These are phyloP conservation scores for Penicillium sp. DNA, from an alignment of 2,329 filamentous ascomycete genomes.

Conservation along the genomic window DNA sequence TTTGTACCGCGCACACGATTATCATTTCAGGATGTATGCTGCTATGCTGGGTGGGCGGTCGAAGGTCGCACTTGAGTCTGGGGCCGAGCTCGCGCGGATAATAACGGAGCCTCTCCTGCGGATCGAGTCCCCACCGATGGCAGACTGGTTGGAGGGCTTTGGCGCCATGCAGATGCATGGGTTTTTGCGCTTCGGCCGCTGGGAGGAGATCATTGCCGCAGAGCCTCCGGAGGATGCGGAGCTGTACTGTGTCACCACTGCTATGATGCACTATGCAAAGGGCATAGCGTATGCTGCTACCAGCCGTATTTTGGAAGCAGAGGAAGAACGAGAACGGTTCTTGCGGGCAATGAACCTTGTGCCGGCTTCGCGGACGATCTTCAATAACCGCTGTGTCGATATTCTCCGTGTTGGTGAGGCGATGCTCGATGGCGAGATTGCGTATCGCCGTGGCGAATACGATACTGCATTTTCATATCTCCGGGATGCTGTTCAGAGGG, in stretches of 20 bases:
- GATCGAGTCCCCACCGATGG: slow-evolving; percentile 55
- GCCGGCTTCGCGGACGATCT: slow-evolving; percentile 54
- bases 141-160: slow-evolving; percentile 69
- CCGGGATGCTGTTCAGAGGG: slow-evolving; percentile 49
- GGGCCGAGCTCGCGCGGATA: slow-evolving; percentile 50
- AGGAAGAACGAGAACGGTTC: slow-evolving; percentile 47
- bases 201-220: slow-evolving; percentile 59
- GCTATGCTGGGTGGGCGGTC: slow-evolving; percentile 67
- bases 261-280: slow-evolving; percentile 60
- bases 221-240: slow-evolving; percentile 48
- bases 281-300: slow-evolving; percentile 58
- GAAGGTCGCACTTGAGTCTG: slow-evolving; percentile 53
- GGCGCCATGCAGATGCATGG: slow-evolving; percentile 59
- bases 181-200: slow-evolving; percentile 62
- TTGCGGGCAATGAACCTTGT: slow-evolving; percentile 45
- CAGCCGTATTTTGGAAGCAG: slow-evolving; percentile 47
- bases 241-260: slow-evolving; percentile 62
- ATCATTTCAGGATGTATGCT: slow-evolving; percentile 66
- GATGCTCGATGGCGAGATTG: slow-evolving; percentile 66
- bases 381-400: slow-evolving; percentile 58
- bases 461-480: slow-evolving; percentile 54
- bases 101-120: slow-evolving; percentile 55
- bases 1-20: slow-evolving; percentile 64
- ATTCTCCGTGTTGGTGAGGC: slow-evolving; percentile 53
- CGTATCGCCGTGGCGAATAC: slow-evolving; percentile 56